phyloP scores from a whole-genome alignment of 768 basidiomycete genomes.

The Coprinellus micaceus region DNA sequence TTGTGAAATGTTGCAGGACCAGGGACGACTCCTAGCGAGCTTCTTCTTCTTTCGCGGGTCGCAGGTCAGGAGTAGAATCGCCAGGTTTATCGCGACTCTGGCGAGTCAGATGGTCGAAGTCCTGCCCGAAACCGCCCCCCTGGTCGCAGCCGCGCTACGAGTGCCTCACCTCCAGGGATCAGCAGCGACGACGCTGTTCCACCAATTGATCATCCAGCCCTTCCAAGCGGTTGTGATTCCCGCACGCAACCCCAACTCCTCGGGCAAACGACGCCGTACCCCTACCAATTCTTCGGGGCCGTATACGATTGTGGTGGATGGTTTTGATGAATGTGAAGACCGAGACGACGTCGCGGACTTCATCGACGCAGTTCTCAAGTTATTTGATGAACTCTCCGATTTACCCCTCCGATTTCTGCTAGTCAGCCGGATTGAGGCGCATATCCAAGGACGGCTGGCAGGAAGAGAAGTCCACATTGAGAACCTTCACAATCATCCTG shows the following conservation, averaged over 20 bases:
- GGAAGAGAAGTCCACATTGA: background rate
- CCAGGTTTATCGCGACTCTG: background rate
- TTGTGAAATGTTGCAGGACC: background rate
- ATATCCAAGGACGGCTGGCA: background rate
- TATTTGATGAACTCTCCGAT: background rate
- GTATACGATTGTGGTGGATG: no score
- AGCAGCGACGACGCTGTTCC: background rate
- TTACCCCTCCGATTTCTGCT: background rate
- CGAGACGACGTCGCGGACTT: background rate
- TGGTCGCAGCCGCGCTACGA: background rate
- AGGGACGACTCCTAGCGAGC: background rate
- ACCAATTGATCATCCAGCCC: background rate
- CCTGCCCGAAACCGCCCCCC: background rate
- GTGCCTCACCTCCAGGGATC: background rate
- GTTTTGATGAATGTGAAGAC: no score
- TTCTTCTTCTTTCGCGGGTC: slow-evolving; percentile 5
- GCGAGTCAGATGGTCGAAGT: background rate
- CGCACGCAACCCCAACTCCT: no score
- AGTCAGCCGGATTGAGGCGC: background rate
- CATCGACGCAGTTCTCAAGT: background rate
- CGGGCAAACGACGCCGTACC: no score
- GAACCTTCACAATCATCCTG: background rate
- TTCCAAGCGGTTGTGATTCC: no score
- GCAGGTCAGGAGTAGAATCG: background rate
- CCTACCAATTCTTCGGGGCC: no score